Evolutionary conservation across 2,329 filamentous ascomycete genomes (phyloP), one percentile per base, ranked within the genome.

Genomic region (Ambrosiella xylebori): DNA sequence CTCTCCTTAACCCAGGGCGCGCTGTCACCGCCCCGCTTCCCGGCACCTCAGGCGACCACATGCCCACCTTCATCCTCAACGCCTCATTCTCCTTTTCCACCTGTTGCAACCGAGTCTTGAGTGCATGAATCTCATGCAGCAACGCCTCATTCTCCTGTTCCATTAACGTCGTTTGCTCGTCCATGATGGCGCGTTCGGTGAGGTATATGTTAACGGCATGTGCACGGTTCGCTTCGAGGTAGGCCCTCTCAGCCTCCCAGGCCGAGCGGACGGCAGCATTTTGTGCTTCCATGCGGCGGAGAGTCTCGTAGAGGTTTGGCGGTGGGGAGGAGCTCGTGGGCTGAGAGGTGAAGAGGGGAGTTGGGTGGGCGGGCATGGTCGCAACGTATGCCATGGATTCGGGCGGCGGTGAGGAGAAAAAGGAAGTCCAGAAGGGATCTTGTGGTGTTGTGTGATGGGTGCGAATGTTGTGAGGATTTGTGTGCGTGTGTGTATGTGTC

Each of bases 141-240:
- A 77, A 64, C 47, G 61, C 64, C 2, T 64, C 64, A 64, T 71
- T 76, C 62, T 78, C 74, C 12, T 66, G 65, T 19, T 73, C 66
- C 76, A 76, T 78, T 11, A 69, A 65, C 13, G 70, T 65, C 15
- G 73, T 70, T 61, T 77, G 73, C 44, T 76, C 73, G 56, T 78
- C 74, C 73, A 79, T 78, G 58, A 78, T 70, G 54, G 68, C 68
- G 7, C 75, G 73, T 63, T 79, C 76, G 62, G 78, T 75, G 61
- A 73, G 73, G 63, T 78, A 78, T n/a, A 79, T 73, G 64, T 77
- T 74, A 62, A 79, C 77, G 3, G 74, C 76, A 12, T 75, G 73
- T 51, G 72, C 71, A 9, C 76, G 73, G 61, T 75, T 77, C 6
- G 75, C 75, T 63, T 79, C 76, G 58, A 79, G 68, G 58, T 78